These are phyloP conservation scores for Orbilia oligospora DNA, from an alignment of 2,329 filamentous ascomycete genomes.

Conservation along the genomic window DNA sequence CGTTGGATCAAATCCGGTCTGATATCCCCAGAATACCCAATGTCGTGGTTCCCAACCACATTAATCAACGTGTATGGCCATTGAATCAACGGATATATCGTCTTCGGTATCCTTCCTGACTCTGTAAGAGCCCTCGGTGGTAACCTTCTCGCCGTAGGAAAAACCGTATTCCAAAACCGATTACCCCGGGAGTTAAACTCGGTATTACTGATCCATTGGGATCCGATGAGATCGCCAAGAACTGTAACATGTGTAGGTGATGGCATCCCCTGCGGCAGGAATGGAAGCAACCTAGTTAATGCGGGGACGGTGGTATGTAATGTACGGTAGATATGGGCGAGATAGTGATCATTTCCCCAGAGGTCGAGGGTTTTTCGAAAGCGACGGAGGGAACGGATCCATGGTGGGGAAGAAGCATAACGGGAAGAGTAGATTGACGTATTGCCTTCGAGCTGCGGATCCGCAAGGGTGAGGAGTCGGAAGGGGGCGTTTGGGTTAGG, in stretches of 20 bases:
- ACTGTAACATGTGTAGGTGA: conserved; percentile 88
- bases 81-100: conserved; percentile 68
- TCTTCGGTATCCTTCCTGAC: conserved; percentile 62
- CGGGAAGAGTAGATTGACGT: conserved; percentile 71
- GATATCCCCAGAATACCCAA: conserved; percentile 95
- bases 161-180: conserved; percentile 86
- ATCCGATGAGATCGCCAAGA: conserved; percentile 90
- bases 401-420: conserved; percentile 40
- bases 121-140: conserved; percentile 67
- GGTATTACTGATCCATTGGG: conserved; percentile 90
- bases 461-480: conserved; percentile 76
- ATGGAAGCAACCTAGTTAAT: conserved; percentile 43
- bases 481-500: conserved; percentile 70
- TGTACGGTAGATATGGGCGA: conserved; percentile 90
- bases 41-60: conserved; percentile 93
- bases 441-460: conserved; percentile 79
- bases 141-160: conserved; percentile 78
- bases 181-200: conserved; percentile 83
- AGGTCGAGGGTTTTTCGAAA: conserved; percentile 82
- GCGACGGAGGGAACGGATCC: conserved; percentile 59
- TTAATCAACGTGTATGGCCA: conserved; percentile 89
- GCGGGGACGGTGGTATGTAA: conserved; percentile 67
- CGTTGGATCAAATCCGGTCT: conserved; percentile 80
- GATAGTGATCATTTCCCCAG: conserved; percentile 92
- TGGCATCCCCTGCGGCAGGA: conserved; percentile 78